Conservation (phyloP, 1,284 basidiomycete genomes). For the Sanghuangporus sanghuang region DNA sequence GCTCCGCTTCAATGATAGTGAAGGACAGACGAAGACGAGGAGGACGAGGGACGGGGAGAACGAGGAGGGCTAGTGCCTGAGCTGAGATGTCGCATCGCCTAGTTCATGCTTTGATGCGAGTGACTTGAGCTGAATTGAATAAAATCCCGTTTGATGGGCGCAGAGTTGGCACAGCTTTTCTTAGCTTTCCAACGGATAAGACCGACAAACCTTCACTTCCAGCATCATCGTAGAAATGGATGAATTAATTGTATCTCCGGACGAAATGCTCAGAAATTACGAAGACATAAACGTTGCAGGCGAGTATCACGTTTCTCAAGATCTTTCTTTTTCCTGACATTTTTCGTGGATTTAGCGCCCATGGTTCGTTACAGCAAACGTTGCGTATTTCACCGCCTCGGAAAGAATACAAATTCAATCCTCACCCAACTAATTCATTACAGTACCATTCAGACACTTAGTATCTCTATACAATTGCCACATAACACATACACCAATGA, state of each 20-base stretch:
- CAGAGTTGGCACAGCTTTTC: not conserved
- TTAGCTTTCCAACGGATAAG: not conserved
- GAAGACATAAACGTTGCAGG: slow-evolving; percentile 40
- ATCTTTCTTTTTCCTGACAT: not conserved
- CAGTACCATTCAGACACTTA: slow-evolving; percentile 49
- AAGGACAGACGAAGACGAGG: not conserved
- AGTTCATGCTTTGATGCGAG: not conserved
- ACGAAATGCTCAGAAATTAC: slow-evolving; percentile 35
- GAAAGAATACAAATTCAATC: not conserved
- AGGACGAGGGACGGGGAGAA: not conserved
- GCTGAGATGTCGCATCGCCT: not conserved
- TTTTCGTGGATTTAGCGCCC: slow-evolving; percentile 30
- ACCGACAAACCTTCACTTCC: not conserved
- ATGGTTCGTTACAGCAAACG: slow-evolving; percentile 53
- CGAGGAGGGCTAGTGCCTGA: slow-evolving; percentile 1
- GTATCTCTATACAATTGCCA: slow-evolving; percentile 50
- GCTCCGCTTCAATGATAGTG: not conserved
- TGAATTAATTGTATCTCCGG: slow-evolving; percentile 28
- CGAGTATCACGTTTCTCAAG: slow-evolving; percentile 7
- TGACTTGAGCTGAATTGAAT: not conserved
- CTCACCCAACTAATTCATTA: not conserved
- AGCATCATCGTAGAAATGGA: not conserved
- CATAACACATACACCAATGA: slow-evolving; percentile 58
- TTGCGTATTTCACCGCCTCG: slow-evolving; percentile 9
- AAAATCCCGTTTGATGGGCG: not conserved